Percentiles rank a stretch among this genome's conserved stretches.
Evolutionary conservation across 1,139 yeast species (phyloP).

Genomic region (Candida labiduridarum): DNA sequence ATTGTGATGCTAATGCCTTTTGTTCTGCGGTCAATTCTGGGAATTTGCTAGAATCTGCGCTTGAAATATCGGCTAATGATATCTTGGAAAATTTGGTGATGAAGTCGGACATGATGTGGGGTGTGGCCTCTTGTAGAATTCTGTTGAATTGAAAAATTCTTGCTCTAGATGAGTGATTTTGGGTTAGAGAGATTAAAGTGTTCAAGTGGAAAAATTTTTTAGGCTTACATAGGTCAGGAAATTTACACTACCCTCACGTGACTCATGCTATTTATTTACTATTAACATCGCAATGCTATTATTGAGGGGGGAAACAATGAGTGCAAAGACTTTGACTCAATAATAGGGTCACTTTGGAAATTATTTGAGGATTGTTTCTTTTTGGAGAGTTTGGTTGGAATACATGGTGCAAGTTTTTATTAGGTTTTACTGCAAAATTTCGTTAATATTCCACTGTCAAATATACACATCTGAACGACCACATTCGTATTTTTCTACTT

Average conservation of each 20-base stretch:
- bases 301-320: not conserved
- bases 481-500: too few species aligned
- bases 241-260: constrained; percentile 3
- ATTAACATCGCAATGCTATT: too few species aligned
- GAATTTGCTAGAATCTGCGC: constrained; percentile 33
- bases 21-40: constrained; percentile 48
- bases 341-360: not conserved
- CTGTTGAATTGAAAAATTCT: constrained; percentile 1
- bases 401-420: too few species aligned
- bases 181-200: not conserved
- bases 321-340: too few species aligned
- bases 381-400: not conserved
- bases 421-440: not conserved
- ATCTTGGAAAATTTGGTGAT: constrained; percentile 42
- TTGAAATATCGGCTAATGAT: constrained; percentile 24
- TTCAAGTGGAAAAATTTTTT: not conserved
- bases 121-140: not conserved
- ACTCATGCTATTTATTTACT: not conserved
- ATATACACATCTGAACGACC: not conserved
- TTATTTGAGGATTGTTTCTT: not conserved
- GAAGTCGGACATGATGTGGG: constrained; percentile 43
- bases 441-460: not conserved
- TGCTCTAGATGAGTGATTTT: not conserved
- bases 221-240: not conserved
- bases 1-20: constrained; percentile 79